phyloP scores from a whole-genome alignment of 2,329 filamentous ascomycete species.

The Nannizzia gypsea region DNA sequence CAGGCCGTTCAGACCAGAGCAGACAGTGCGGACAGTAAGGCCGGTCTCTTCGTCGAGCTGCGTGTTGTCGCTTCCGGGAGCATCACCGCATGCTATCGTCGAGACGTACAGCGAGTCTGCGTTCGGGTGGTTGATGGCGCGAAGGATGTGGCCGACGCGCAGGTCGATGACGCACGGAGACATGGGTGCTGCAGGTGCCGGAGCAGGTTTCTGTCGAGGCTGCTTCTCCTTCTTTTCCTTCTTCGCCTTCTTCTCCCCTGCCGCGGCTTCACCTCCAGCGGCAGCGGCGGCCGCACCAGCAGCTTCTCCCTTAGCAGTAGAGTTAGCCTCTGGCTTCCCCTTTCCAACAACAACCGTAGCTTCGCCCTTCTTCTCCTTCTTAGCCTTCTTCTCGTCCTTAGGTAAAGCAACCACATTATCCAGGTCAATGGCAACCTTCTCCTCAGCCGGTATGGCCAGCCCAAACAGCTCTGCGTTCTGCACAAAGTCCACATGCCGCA shows the following conservation, averaged over 20 bases:
- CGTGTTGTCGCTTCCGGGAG: constrained; percentile 75
- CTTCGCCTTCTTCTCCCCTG: constrained; percentile 28
- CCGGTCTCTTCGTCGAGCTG: constrained; percentile 67
- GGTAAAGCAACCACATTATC: constrained; percentile 77
- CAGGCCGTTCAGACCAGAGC: constrained; percentile 89
- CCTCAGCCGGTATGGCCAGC: constrained; percentile 54
- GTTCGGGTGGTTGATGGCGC: constrained; percentile 89
- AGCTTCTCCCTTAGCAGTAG: constrained; percentile 36
- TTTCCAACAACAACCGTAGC: constrained; percentile 23
- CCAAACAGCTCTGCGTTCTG: constrained; percentile 69
- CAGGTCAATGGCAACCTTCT: constrained; percentile 68
- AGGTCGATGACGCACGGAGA: constrained; percentile 85
- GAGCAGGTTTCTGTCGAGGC: constrained; percentile 60
- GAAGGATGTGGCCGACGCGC: constrained; percentile 91
- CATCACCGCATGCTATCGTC: constrained; percentile 88
- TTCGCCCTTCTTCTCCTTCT: constrained; percentile 79
- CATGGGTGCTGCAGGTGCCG: constrained; percentile 59
- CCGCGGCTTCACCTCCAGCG: constrained; percentile 14
- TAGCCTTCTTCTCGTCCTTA: constrained; percentile 79
- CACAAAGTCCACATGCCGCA: constrained; percentile 85
- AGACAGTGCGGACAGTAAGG: constrained; percentile 85
- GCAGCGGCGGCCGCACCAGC: constrained; percentile 29
- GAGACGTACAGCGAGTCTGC: constrained; percentile 93
- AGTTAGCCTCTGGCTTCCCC: constrained; percentile 27
- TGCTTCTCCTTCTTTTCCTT: constrained; percentile 66